Percentiles rank a stretch among this genome's conserved stretches.
Conservation (phyloP, 345 rosid species). For the Hibiscus syriacus region DNA sequence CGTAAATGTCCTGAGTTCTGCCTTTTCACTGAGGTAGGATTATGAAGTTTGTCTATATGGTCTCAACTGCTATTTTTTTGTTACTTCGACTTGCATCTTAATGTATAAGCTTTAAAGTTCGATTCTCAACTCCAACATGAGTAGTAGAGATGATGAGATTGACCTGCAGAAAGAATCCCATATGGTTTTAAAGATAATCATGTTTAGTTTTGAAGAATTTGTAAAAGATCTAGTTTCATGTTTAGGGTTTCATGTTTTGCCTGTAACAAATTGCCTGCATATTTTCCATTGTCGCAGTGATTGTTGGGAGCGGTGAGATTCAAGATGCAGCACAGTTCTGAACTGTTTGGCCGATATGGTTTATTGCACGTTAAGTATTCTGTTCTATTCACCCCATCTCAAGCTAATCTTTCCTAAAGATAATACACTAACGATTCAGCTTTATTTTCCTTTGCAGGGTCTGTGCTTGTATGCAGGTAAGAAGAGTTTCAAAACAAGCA, state of each 20-base stretch:
- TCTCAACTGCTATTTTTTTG: neutral
- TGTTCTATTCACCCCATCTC: neutral
- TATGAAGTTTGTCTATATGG: neutral
- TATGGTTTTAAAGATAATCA: too few species aligned
- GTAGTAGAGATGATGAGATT: neutral
- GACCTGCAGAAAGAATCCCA: too few species aligned
- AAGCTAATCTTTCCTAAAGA: neutral
- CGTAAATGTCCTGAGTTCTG: constrained; percentile 67
- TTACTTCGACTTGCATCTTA: neutral
- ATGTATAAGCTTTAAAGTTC: too few species aligned
- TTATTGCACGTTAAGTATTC: constrained; percentile 77
- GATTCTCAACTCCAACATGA: too few species aligned
- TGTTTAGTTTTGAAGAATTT: too few species aligned
- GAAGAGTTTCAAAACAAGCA: constrained; percentile 8
- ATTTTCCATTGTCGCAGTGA: constrained; percentile 83
- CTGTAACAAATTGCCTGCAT: constrained; percentile 95
- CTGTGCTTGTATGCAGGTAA: constrained; percentile 99
- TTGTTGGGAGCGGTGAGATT: constrained; percentile 85
- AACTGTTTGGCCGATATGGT: constrained; percentile 75
- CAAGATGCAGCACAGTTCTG: constrained; percentile 77
- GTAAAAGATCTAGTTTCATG: neutral
- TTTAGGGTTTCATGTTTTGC: constrained; percentile 96
- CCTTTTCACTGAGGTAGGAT: constrained; percentile 62
- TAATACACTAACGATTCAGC: constrained; percentile 12
- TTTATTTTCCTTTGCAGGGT: constrained; percentile 47